A percentile compares a stretch with the other conserved stretches of the same genome.
phyloP scores from a whole-genome alignment of 2,329 filamentous ascomycete species.

The Botrytis galanthina region DNA sequence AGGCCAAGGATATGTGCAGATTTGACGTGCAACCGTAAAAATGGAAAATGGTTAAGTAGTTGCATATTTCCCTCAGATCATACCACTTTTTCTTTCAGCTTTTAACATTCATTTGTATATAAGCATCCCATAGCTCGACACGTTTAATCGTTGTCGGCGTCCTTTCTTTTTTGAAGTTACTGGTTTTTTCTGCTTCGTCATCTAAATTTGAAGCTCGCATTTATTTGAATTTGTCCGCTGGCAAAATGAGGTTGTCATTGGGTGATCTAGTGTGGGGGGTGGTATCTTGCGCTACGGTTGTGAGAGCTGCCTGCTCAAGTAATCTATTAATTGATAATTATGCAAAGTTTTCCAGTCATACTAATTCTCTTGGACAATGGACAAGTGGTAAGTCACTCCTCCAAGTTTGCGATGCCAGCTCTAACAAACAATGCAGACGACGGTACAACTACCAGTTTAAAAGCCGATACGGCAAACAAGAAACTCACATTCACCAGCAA shows the following conservation, averaged over 20 bases:
- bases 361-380: constrained; percentile 40
- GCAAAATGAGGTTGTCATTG: constrained; percentile 15
- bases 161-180: not conserved
- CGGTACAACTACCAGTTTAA: constrained; percentile 46
- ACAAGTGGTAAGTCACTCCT: constrained; percentile 39
- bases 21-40: not conserved
- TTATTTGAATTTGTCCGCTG: not conserved
- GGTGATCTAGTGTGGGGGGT: not conserved
- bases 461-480: constrained; percentile 41
- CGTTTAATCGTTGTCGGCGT: constrained; percentile 16
- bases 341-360: constrained; percentile 36
- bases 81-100: not conserved
- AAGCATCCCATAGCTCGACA: not conserved
- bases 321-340: constrained; percentile 38
- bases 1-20: not conserved
- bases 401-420: not conserved
- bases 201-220: no score
- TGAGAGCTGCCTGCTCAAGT: constrained; percentile 31
- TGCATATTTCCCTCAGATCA: not conserved
- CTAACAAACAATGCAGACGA: constrained; percentile 44
- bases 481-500: constrained; percentile 52
- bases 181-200: not conserved
- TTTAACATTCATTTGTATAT: not conserved
- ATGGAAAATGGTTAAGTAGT: constrained; percentile 2
- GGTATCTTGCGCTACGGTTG: constrained; percentile 21